Evolutionary conservation across 768 basidiomycete species (phyloP).

Genomic region (Tylopilus intermedius): DNA sequence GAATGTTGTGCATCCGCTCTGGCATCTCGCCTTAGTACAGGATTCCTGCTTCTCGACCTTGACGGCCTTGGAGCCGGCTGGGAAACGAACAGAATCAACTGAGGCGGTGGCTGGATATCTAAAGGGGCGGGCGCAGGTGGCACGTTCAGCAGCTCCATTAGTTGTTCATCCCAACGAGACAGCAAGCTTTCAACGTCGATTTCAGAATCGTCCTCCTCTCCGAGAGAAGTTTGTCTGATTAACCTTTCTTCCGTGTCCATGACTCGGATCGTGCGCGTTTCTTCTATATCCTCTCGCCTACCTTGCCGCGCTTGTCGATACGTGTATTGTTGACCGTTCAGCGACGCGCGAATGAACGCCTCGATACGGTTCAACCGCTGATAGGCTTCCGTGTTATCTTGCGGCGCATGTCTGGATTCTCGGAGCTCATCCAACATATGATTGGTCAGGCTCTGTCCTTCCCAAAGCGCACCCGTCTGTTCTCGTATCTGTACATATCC

Average conservation of each 20-base stretch:
- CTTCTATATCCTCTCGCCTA: neutral
- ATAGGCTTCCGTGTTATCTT: constrained; percentile 36
- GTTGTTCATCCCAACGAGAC: constrained; percentile 38
- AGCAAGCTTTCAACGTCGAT: constrained; percentile 25
- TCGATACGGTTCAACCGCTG: constrained; percentile 30
- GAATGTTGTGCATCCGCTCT: constrained; percentile 6
- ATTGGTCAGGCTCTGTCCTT: constrained; percentile 58
- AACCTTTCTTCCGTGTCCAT: constrained; percentile 18
- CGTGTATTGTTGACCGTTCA: constrained; percentile 3
- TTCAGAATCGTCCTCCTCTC: constrained; percentile 26
- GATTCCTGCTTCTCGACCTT: constrained; percentile 41
- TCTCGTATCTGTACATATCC: constrained; percentile 50
- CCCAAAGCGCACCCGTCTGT: constrained; percentile 53
- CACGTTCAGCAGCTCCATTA: constrained; percentile 57
- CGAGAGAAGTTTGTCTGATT: constrained; percentile 21
- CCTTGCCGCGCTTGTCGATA: neutral
- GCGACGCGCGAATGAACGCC: constrained; percentile 16
- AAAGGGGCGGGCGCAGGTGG: constrained; percentile 36
- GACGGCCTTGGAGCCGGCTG: constrained; percentile 40
- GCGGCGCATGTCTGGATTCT: constrained; percentile 36
- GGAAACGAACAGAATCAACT: constrained; percentile 50
- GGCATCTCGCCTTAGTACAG: constrained; percentile 23
- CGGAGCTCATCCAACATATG: constrained; percentile 60
- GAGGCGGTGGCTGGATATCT: constrained; percentile 45
- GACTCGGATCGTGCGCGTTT: constrained; percentile 13